phyloP scores from a whole-genome alignment of 257 asterid genomes.

The Dorcoceras hygrometricum region DNA sequence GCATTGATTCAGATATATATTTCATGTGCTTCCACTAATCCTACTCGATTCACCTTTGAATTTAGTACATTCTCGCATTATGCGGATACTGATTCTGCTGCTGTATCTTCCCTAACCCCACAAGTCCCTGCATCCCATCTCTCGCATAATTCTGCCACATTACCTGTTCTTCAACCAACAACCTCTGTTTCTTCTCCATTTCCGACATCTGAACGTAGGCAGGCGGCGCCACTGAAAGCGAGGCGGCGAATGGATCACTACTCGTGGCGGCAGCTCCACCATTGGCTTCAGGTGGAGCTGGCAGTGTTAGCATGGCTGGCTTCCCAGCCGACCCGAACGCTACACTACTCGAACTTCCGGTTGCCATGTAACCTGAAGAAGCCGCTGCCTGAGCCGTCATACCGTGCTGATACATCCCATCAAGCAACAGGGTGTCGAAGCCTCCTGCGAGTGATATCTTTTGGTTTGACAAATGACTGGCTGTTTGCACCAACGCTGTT shows the following conservation, averaged over 20 bases:
- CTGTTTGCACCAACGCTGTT: slow-evolving; percentile 58
- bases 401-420: slow-evolving; percentile 93
- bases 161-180: slow-evolving; percentile 65
- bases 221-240: slow-evolving; percentile 70
- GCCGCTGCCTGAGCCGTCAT: slow-evolving; percentile 48
- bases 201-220: slow-evolving; percentile 91
- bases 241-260: slow-evolving; percentile 67
- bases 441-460: slow-evolving; percentile 63
- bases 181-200: slow-evolving; percentile 78
- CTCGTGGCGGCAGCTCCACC: slow-evolving; percentile 24
- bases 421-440: slow-evolving; percentile 53
- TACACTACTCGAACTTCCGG: slow-evolving; percentile 80
- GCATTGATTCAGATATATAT: too few relatives aligned
- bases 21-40: too few relatives aligned
- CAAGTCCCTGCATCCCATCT: slow-evolving; percentile 83
- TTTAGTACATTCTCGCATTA: slow-evolving; percentile 32
- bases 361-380: slow-evolving; percentile 57
- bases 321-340: slow-evolving; percentile 84
- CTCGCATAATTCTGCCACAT: slow-evolving; percentile 86
- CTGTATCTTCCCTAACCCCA: slow-evolving; percentile 40
- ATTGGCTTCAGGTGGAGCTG: slow-evolving; percentile 65
- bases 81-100: slow-evolving; percentile 37
- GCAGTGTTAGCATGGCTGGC: slow-evolving; percentile 77
- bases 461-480: slow-evolving; percentile 73
- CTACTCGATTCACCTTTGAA: too few relatives aligned